Base-by-base conservation (phyloP, 2,329 filamentous ascomycete genomes). In the Ophiostoma tasmaniense region DNA sequence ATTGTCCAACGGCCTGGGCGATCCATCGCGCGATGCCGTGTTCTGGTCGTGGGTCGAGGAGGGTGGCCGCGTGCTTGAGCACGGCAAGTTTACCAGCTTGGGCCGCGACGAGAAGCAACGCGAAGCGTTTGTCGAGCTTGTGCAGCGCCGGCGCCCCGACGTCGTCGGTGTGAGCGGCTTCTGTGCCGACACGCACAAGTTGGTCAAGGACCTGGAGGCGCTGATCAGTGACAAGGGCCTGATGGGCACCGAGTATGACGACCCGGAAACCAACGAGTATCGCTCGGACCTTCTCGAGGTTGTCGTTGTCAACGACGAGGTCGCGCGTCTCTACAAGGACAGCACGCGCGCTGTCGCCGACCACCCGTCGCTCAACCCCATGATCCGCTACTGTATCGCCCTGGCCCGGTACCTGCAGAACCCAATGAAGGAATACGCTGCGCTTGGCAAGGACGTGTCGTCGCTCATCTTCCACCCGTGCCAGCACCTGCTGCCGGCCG, bases 31-130 rank as follows among this genome's bases (percentile, higher is more conserved):
- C 52, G 94, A 97, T 73, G 90, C 92, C 2, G 87, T 96, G 61
- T 90, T 88, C 79, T 98, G 93, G 91, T 89, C 92, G 1, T 98
- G 91, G 83, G 89, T 98, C 20, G 93, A 97, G 75, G 94, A 98
- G 76, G 92, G 97, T 74, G 93, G 94, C 10, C 87, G 92, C 45
- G 90, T 97, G 28, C 80, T 94, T 37, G 95, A 98, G 77, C 90
- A 95, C 74, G 93, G 95, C 75, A 94, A 93, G 74, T 92, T 97
- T 73, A 82, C 84, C 42, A 94, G 96, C 73, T 83, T 99, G 64
- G 86, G 87, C 30, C 85, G 81, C 80, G 93, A 85, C 80, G 92
- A 84, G 78, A 82, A 78, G 77, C 90, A 81, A 77, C 89, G 79
- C 30, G 87, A 89, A 17, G 85, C 86, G 7, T 91, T 99, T 72